Percentiles rank a stretch among this genome's conserved stretches.
Conservation (phyloP, 2,329 filamentous ascomycete genomes). For the Ophiobolus disseminans region DNA sequence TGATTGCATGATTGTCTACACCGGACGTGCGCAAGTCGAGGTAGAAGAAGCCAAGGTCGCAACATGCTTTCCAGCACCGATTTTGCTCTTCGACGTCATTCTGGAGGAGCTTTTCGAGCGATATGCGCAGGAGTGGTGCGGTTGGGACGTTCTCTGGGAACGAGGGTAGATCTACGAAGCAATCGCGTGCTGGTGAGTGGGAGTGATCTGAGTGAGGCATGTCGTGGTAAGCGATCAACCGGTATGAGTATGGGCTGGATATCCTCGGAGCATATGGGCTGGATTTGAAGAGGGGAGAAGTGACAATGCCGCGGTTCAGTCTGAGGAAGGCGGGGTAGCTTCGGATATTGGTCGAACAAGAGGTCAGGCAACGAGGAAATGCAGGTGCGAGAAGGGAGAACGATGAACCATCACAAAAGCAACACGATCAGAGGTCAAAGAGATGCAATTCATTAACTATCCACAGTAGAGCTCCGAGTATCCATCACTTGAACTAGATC, state of each 20-base stretch:
- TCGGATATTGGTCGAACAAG: slow-evolving; percentile 3
- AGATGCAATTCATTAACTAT: slow-evolving; percentile 49
- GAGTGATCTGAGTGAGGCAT: slow-evolving; percentile 35
- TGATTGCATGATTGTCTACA: slow-evolving; percentile 7
- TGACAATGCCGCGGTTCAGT: slow-evolving; percentile 2
- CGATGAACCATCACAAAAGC: background rate
- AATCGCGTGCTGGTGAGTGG: slow-evolving; percentile 12
- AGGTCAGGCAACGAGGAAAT: background rate
- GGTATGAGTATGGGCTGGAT: background rate
- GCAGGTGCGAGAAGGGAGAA: background rate
- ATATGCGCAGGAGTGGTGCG: slow-evolving; percentile 52
- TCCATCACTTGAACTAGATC: slow-evolving; percentile 32
- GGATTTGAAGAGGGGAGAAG: background rate
- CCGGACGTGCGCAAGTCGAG: slow-evolving; percentile 53
- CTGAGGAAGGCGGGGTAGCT: slow-evolving; percentile 27
- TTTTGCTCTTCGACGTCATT: slow-evolving; percentile 45
- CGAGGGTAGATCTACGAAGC: slow-evolving; percentile 47
- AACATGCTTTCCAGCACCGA: slow-evolving; percentile 51
- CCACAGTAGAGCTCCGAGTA: slow-evolving; percentile 44
- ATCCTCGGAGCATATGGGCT: too few species aligned
- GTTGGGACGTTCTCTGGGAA: slow-evolving; percentile 52
- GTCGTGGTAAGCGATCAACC: background rate
- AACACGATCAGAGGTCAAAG: slow-evolving; percentile 10
- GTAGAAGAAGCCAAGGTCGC: slow-evolving; percentile 65
- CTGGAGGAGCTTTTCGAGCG: slow-evolving; percentile 49